Percentiles rank a stretch among this genome's conserved stretches.
Evolutionary conservation across 495 filamentous ascomycete genomes (phyloP).

Genomic region (Penicillium riverlandense): DNA sequence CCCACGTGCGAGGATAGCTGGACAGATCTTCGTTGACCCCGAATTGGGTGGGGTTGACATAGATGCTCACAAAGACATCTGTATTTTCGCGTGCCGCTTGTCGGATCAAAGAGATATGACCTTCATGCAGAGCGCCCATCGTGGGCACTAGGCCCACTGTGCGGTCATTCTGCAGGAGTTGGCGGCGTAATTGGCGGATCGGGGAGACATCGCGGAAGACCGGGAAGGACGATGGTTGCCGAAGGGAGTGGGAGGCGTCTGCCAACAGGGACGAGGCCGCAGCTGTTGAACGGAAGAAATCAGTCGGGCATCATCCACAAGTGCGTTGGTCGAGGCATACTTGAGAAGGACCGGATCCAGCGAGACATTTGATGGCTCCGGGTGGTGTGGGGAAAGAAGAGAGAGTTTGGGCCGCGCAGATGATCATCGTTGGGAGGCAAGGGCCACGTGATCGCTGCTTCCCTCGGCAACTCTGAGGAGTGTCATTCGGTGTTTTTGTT

Average conservation of each 20-base stretch:
- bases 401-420: too few species aligned
- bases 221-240: conserved; percentile 43
- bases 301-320: too few species aligned
- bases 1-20: conserved; percentile 89
- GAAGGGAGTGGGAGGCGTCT: conserved; percentile 13
- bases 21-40: conserved; percentile 81
- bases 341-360: conserved; percentile 19
- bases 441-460: too few species aligned
- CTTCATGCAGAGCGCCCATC: conserved; percentile 92
- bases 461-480: too few species aligned
- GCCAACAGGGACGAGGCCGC: conserved; percentile 22
- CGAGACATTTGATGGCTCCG: conserved; percentile 14
- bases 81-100: conserved; percentile 78
- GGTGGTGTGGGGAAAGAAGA: too few species aligned
- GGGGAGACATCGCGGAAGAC: conserved; percentile 66
- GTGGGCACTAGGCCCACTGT: conserved; percentile 87
- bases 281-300: background rate
- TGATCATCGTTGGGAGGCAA: too few species aligned
- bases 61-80: conserved; percentile 81
- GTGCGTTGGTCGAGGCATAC: conserved; percentile 8
- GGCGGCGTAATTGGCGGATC: conserved; percentile 64
- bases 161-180: conserved; percentile 58
- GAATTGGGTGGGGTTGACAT: conserved; percentile 96
- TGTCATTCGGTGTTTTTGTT: too few species aligned
- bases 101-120: conserved; percentile 82